A percentile compares a stretch with the other conserved stretches of the same genome.
Conservation (phyloP, 2,329 filamentous ascomycete species). For the Ceratocystis cacaofunesta region DNA sequence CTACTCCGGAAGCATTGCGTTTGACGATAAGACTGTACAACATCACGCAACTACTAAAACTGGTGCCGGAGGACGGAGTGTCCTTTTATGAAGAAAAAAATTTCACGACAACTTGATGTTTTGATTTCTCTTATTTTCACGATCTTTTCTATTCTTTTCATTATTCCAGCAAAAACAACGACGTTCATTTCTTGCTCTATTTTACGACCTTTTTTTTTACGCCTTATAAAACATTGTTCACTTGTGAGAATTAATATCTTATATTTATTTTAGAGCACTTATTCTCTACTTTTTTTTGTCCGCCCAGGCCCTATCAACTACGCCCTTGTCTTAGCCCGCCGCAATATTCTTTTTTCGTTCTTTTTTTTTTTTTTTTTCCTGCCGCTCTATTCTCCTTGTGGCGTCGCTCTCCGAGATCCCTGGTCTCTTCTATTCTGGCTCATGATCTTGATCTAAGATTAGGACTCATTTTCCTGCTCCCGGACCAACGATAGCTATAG, state of each 20-base stretch:
- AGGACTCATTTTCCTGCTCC: constrained; percentile 3
- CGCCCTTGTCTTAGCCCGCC: not conserved
- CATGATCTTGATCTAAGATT: constrained; percentile 8
- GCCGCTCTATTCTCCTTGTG: not conserved
- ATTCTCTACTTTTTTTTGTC: not conserved
- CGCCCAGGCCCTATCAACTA: not conserved
- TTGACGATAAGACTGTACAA: not conserved
- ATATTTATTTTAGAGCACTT: not conserved
- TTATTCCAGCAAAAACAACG: constrained; percentile 6
- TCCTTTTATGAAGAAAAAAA: constrained; percentile 1
- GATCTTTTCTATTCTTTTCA: constrained; percentile 3
- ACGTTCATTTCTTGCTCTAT: not conserved
- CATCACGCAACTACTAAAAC: not conserved
- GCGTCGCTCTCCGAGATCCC: not conserved
- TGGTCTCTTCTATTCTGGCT: constrained; percentile 2
- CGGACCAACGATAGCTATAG: not conserved
- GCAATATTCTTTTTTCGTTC: not conserved
- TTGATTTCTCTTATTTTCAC: constrained; percentile 12
- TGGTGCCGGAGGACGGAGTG: not conserved
- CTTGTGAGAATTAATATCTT: not conserved
- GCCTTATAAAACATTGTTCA: not conserved
- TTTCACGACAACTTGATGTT: constrained; percentile 1
- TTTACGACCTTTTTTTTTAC: not conserved
- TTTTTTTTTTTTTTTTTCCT: not conserved
- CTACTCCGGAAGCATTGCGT: not conserved